Evolutionary conservation across 2,329 filamentous ascomycete species (phyloP).

Genomic region (Metarhizium sp.): DNA sequence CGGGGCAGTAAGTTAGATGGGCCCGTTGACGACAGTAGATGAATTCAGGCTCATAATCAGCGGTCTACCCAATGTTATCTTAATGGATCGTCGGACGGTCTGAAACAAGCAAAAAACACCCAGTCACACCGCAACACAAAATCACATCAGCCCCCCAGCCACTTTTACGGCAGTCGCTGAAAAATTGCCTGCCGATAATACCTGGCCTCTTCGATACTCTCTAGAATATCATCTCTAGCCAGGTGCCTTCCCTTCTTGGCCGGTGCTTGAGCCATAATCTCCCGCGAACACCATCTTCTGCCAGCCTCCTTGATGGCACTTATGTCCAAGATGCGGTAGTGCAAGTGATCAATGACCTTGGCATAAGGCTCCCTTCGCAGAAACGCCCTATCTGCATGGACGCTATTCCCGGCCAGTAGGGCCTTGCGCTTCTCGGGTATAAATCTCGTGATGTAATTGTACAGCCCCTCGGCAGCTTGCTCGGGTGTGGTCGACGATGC

Average conservation of each 20-base stretch:
- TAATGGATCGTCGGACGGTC: not conserved
- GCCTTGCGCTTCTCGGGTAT: slow-evolving; percentile 59
- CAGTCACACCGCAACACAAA: not conserved
- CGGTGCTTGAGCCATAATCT: slow-evolving; percentile 48
- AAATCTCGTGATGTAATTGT: slow-evolving; percentile 67
- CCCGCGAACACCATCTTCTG: slow-evolving; percentile 58
- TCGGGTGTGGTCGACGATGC: slow-evolving; percentile 63
- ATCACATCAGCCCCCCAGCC: not conserved
- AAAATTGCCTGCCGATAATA: slow-evolving; percentile 74
- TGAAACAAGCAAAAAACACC: not conserved
- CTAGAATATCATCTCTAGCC: slow-evolving; percentile 81
- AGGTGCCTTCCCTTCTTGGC: slow-evolving; percentile 70
- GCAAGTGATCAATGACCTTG: slow-evolving; percentile 64
- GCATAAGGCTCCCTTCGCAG: slow-evolving; percentile 66
- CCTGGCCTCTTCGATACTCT: slow-evolving; percentile 86
- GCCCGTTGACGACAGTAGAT: no score
- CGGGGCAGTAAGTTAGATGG: no score
- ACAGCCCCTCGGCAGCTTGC: slow-evolving; percentile 61
- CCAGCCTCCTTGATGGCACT: slow-evolving; percentile 88
- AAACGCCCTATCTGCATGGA: slow-evolving; percentile 84
- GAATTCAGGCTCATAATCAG: no score
- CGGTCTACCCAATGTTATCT: no score
- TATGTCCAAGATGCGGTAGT: slow-evolving; percentile 88
- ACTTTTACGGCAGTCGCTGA: slow-evolving; percentile 18
- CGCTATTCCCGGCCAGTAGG: slow-evolving; percentile 82